Conservation (phyloP, 306 rosid genomes). For the Comarum palustre region DNA sequence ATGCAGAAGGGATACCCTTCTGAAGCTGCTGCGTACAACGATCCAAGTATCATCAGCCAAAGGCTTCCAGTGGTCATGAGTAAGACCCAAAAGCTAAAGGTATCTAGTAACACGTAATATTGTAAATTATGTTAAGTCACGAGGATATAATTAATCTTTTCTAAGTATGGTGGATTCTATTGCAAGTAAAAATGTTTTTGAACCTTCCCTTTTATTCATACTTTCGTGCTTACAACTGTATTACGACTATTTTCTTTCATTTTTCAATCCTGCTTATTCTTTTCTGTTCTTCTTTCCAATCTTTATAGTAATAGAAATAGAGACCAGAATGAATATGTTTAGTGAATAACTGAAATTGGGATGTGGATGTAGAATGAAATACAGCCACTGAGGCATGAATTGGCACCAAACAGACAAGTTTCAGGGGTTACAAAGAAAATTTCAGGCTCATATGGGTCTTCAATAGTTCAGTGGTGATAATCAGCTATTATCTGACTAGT, state of each 20-base stretch:
- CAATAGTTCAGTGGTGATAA: background rate
- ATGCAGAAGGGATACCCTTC: slow-evolving; percentile 78
- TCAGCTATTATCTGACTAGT: background rate
- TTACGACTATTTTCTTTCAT: background rate
- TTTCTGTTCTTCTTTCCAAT: background rate
- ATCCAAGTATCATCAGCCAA: slow-evolving; percentile 75
- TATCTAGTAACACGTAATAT: slow-evolving; percentile 47
- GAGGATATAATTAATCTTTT: slow-evolving; percentile 11
- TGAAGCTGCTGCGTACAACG: slow-evolving; percentile 72
- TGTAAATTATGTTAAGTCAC: slow-evolving; percentile 39
- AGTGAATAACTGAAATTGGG: background rate
- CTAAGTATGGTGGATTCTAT: slow-evolving; percentile 16
- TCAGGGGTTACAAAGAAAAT: background rate
- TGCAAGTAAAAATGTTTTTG: slow-evolving; percentile 17
- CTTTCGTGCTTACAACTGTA: background rate
- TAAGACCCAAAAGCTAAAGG: slow-evolving; percentile 64
- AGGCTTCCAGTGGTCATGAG: slow-evolving; percentile 67
- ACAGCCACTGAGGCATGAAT: background rate
- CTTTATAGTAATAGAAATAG: background rate
- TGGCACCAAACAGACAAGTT: background rate
- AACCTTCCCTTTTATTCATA: background rate
- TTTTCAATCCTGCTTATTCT: background rate
- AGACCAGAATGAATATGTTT: background rate
- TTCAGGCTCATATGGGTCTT: background rate
- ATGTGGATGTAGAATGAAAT: background rate